Evolutionary conservation across 2,329 filamentous ascomycete species (phyloP).

Genomic region (Neonectria sp.): DNA sequence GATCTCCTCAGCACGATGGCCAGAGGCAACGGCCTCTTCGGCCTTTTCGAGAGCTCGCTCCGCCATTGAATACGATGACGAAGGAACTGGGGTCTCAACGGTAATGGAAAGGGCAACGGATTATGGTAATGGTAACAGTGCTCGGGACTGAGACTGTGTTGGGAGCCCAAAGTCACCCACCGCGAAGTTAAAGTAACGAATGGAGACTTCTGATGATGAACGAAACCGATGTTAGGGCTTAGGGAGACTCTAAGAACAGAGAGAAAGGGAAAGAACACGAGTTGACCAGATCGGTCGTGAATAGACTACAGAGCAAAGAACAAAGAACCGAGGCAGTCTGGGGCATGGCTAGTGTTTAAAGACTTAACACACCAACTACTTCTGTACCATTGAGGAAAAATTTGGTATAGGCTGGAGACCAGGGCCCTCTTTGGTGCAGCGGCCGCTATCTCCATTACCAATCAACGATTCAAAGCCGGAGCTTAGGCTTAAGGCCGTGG

Average conservation of each 20-base stretch:
- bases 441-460: constrained; percentile 29
- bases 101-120: constrained; percentile 1
- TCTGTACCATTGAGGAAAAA: constrained; percentile 18
- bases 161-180: constrained; percentile 48
- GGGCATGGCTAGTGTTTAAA: constrained; percentile 28
- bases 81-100: constrained; percentile 1
- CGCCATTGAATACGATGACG: constrained; percentile 40
- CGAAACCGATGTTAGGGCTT: neutral
- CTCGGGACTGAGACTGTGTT: constrained; percentile 39
- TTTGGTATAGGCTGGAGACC: constrained; percentile 10
- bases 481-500: constrained; percentile 27
- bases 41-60: constrained; percentile 49
- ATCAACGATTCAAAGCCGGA: constrained; percentile 25
- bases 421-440: constrained; percentile 13
- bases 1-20: constrained; percentile 46
- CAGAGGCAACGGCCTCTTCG: constrained; percentile 49
- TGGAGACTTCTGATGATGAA: constrained; percentile 9
- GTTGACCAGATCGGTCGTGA: constrained; percentile 22
- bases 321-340: neutral
- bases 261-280: constrained; percentile 1
- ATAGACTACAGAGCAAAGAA: neutral
- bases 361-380: constrained; percentile 15
- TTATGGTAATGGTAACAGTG: constrained; percentile 28
- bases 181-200: constrained; percentile 32
- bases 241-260: neutral